Evolutionary conservation across 257 asterid genomes (phyloP), one percentile per base, ranked within the genome.

Genomic region (Catharanthus roseus): DNA sequence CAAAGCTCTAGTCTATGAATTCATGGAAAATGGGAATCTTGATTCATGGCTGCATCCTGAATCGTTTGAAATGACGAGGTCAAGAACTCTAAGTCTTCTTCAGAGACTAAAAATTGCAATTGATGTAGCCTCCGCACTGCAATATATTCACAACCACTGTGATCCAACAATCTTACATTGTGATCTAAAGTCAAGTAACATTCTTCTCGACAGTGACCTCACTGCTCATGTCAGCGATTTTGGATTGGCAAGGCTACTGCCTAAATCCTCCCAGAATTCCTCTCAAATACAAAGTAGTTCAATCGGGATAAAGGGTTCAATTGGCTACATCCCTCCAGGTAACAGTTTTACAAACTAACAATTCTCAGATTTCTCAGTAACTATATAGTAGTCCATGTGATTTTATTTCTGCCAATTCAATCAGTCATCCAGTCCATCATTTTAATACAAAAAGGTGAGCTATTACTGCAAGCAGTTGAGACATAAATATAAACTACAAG

Each of bases 181-280:
- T 7, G 81, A 80, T 67, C 67, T 80, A 18, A 80, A 80, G 65
- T 78, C 78, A 33, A 76, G 78, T 38, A 80, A 80, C 44, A 60
- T 76, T 49, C 77, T 76, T 31, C 78, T n/a, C n/a, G n/a, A n/a
- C n/a, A n/a, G n/a, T n/a, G n/a, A n/a, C n/a, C n/a, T n/a, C n/a
- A n/a, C n/a, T 58, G 84, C 71, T 4, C 67, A 55, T 29, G 69
- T 77, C 3, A 55, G 65, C n/a, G 81, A 80, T 42, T 80, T 80
- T 34, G 79, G 81, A 15, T 38, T 74, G 34, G 73, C 78, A 51
- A 67, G 49, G 34, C 34, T 74, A 33, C 51, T 74, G 18, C 31
- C 53, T 0, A 66, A 18, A 54, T 39, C 28, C 24, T 36, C 57
- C 34, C 3, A 21, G 0, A n/a, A 38, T 12, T 51, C 26, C 24